Base-by-base conservation (phyloP, 2,329 filamentous ascomycete genomes). In the Stachybotrys chlorohalonatus region DNA sequence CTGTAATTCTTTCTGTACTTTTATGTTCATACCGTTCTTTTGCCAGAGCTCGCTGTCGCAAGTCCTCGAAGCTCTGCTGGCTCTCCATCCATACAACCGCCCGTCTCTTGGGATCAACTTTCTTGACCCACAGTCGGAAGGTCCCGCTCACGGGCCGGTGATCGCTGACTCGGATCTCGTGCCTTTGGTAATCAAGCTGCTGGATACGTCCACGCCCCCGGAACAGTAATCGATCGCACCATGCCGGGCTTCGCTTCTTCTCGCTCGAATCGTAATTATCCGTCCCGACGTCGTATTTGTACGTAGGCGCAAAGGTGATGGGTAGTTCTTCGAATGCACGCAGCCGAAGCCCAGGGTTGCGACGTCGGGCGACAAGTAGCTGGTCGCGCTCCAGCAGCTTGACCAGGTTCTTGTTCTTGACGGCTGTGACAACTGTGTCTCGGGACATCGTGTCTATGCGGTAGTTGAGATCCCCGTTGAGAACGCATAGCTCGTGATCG, bases 401-500 rank as follows among this genome's bases (percentile, higher is more conserved):
- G 31, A 78, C 66, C 3, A 97, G 78, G 61, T 97, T 95, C 58
- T 87, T 86, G 47, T 86, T 80, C 59, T 89, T 86, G 52, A 97
- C 83, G 1, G 90, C 91, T 56, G 86, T 86, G 54, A 97, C 87
- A 3, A 99, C 93, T 0, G 89, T 91, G 64, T 97, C 90, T 52
- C 94, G 89, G 16, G 90, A 90, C 83, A 97, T 96, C 30, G 92
- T 91, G 69, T 99, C 94, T 64, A 99, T 97, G 58, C 94, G 91
- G 70, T 99, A 99, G 72, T 99, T 99, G 52, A 99, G 79, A 68
- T 99, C 94, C 31, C 94, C 94, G 64, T 97, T 97, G 47, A 97
- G 74, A 51, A 99, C 84, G 69, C 93, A 96, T n/a, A 99, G 87
- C 71, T 99, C 94, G 66, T 99, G 94, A 66, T 99, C 94, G 55